phyloP scores from a whole-genome alignment of 495 filamentous ascomycete species.

The Penicillium verhagenii region DNA sequence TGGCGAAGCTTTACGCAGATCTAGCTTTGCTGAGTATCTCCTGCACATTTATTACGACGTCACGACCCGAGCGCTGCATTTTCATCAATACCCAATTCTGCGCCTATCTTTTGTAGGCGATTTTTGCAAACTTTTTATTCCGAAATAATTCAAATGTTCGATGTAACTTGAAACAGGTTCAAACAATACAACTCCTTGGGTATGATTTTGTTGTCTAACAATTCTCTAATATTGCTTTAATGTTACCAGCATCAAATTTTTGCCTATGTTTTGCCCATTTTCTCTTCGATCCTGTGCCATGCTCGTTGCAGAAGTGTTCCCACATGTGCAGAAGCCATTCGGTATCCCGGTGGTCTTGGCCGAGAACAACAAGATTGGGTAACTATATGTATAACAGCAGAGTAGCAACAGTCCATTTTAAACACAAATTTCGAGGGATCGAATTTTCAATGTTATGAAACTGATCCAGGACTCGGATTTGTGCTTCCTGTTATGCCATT shows the following conservation, averaged over 20 bases:
- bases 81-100: constrained; percentile 1
- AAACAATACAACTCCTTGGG: no score
- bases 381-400: no score
- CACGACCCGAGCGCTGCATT: background rate
- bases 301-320: constrained; percentile 11
- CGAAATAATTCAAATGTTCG: background rate
- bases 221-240: no score
- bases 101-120: background rate
- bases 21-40: background rate
- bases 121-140: background rate
- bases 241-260: no score
- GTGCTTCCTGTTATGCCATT: background rate
- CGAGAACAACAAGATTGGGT: constrained; percentile 17
- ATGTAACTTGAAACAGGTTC: background rate
- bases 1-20: background rate
- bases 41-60: constrained; percentile 1
- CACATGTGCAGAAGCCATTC: constrained; percentile 21
- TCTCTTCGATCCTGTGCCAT: constrained; percentile 17
- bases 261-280: background rate
- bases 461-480: background rate
- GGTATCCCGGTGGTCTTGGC: constrained; percentile 15
- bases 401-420: no score
- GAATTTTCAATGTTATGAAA: background rate
- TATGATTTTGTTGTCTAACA: no score
- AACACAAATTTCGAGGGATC: no score